These are phyloP conservation scores for Apiotrichum mycotoxinovorans DNA, from an alignment of 1,284 basidiomycete species.

Conservation along the genomic window DNA sequence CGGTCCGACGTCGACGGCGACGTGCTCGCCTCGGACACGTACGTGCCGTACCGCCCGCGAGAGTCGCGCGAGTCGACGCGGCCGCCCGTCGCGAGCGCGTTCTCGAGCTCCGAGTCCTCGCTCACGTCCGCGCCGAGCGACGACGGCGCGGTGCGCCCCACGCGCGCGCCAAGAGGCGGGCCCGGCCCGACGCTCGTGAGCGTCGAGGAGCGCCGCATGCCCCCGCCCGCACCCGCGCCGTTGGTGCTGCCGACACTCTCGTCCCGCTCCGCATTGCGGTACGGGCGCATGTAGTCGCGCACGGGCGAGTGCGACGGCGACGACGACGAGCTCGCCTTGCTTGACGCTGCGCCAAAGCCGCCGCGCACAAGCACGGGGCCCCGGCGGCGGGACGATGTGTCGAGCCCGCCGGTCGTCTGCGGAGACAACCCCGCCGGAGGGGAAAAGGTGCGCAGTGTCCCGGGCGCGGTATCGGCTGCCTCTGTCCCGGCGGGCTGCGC, in stretches of 20 bases:
- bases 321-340: constrained; percentile 13
- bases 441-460: neutral
- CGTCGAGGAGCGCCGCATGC: neutral
- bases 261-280: constrained; percentile 3
- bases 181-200: neutral
- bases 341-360: constrained; percentile 34
- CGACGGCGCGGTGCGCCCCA: constrained; percentile 9
- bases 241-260: neutral
- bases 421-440: constrained; percentile 23
- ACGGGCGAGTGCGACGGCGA: constrained; percentile 30
- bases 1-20: neutral
- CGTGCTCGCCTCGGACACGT: neutral
- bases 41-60: neutral
- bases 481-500: neutral
- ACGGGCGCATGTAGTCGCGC: constrained; percentile 2
- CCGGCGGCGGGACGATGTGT: constrained; percentile 19
- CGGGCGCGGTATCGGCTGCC: neutral
- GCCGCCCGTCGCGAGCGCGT: neutral
- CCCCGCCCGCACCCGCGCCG: neutral
- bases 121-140: constrained; percentile 6
- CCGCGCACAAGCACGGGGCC: constrained; percentile 47
- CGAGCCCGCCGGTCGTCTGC: constrained; percentile 32
- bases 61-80: neutral
- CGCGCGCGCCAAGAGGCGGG: neutral
- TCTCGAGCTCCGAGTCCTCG: constrained; percentile 1